Evolutionary conservation across 768 basidiomycete genomes (phyloP), one percentile per base, ranked within the genome.

Genomic region (Cystobasidium ongulense): DNA sequence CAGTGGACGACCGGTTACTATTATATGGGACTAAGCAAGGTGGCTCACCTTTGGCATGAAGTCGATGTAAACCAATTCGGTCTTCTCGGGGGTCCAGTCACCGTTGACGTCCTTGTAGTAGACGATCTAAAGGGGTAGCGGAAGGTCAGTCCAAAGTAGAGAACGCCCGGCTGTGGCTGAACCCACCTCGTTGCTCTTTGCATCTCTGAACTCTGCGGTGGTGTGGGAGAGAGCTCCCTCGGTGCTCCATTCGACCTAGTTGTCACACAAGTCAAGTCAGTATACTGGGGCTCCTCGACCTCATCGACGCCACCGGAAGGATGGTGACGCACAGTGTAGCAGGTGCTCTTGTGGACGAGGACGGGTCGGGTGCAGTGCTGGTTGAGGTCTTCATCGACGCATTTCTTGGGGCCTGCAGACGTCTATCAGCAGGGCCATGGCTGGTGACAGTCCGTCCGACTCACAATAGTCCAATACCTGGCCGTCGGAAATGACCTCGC

Each of bases 51-150:
- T 50, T 50, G 46, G 46, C 46, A 50, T 64, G 38, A 64, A 64
- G 63, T 35, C 38, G 27, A 67, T 31, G 65, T 67, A 71, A 29
- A 71, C 68, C 10, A 71, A 35, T 38, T 71, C 68, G 68, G 29
- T 59, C 68, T 71, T 71, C 68, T 71, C 68, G 3, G 68, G 36
- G 13, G 68, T 71, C 36, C 33, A 71, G 52, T 71, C 68, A 29
- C 68, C 68, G 25, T 71, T 71, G 54, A 38, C 38, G 38, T 71
- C 68, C 43, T 38, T 36, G 68, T 71, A 71, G 68, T 57, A 71
- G 17, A 67, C 65, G 68, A 71, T 46, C 68, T 67, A 25, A 7
- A 29, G 53, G n/a, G 53, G 53, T 7, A 54, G 21, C 8, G 29
- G 33, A 35, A 59, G 57, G 57, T 17, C 11, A 29, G 8, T 29